phyloP scores from a whole-genome alignment of 441 rosid genomes.

The Bruguiera hainesii region DNA sequence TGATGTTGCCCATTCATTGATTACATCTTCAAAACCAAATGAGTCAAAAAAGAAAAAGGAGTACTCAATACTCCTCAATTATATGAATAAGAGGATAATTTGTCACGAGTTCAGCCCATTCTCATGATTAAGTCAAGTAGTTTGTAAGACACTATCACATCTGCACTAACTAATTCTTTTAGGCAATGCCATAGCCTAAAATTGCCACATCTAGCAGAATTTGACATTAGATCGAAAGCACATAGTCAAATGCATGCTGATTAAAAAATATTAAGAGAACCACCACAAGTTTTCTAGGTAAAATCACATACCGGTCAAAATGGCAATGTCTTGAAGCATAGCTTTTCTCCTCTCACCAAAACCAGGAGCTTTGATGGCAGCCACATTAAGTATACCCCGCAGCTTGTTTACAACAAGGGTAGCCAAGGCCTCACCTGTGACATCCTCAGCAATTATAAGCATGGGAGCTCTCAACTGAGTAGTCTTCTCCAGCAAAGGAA shows the following conservation, averaged over 20 bases:
- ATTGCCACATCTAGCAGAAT: no score
- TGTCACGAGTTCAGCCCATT: no score
- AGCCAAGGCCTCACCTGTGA: conserved; percentile 87
- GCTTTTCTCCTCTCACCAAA: conserved; percentile 94
- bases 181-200: no score
- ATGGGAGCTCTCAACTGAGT: conserved; percentile 87
- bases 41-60: no score
- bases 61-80: no score
- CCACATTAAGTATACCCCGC: conserved; percentile 81
- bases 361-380: conserved; percentile 91
- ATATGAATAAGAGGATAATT: no score
- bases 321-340: conserved; percentile 84
- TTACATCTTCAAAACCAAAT: no score
- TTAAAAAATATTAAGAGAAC: neutral
- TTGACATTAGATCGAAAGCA: no score
- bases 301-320: conserved; percentile 56
- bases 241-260: neutral
- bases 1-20: no score
- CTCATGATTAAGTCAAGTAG: no score
- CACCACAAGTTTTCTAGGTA: neutral
- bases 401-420: conserved; percentile 92
- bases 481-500: conserved; percentile 87
- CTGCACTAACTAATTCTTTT: no score
- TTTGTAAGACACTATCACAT: no score
- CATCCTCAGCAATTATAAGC: conserved; percentile 92